Evolutionary conservation across 139 green algal genomes (phyloP).

Genomic region (Coelastrella sp.): DNA sequence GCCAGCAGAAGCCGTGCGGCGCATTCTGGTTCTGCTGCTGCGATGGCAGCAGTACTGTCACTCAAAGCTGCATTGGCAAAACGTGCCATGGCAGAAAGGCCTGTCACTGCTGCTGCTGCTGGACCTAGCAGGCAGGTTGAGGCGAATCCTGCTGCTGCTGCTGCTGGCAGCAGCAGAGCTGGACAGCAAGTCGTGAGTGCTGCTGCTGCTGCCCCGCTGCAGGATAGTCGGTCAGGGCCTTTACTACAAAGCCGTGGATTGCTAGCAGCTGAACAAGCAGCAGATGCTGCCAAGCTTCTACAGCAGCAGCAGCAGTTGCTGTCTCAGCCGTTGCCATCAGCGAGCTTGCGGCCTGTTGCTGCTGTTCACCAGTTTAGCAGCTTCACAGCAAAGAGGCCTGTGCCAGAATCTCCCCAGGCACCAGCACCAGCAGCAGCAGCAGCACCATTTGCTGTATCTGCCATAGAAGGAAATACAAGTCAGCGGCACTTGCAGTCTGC

Average conservation of each 20-base stretch:
- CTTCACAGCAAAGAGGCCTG: neutral
- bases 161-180: neutral
- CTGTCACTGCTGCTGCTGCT: neutral
- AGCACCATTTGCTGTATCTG: no score
- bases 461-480: no score
- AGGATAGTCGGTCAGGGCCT: neutral
- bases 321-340: neutral
- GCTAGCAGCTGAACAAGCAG: neutral
- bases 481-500: no score
- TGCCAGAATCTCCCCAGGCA: neutral
- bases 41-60: slow-evolving; percentile 29
- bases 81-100: neutral
- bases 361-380: neutral
- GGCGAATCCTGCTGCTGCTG: neutral
- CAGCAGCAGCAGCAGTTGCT: slow-evolving; percentile 16
- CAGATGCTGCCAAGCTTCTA: neutral
- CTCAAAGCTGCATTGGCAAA: slow-evolving; percentile 24
- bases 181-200: neutral
- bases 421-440: neutral
- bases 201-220: neutral
- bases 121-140: neutral
- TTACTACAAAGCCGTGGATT: neutral
- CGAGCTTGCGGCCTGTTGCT: neutral
- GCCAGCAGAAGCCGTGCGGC: neutral
- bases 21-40: neutral